Percentiles rank a stretch among this genome's conserved stretches.
These are phyloP conservation scores for Quercus cerris DNA, from an alignment of 306 rosid species.

Conservation along the genomic window DNA sequence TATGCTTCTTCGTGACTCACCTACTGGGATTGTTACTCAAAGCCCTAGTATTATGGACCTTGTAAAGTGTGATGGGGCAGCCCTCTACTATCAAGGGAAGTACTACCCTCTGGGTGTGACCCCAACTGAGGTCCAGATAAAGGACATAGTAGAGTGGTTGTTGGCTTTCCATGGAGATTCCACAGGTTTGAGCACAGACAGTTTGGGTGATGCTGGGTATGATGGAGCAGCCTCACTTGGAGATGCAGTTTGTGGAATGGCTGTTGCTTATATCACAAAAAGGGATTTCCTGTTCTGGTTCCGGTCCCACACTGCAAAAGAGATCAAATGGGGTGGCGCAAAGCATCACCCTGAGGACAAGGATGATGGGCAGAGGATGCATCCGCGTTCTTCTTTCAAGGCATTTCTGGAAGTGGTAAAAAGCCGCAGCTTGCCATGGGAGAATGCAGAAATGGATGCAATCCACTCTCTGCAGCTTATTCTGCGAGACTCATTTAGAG, in stretches of 20 bases:
- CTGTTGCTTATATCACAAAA: constrained; percentile 83
- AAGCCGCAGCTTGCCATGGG: constrained; percentile 96
- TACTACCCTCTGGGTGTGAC: constrained; percentile 72
- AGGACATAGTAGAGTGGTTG: constrained; percentile 87
- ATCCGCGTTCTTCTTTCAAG: constrained; percentile 96
- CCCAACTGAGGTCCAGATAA: constrained; percentile 76
- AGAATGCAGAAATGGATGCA: constrained; percentile 94
- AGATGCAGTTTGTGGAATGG: constrained; percentile 95
- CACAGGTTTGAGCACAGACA: constrained; percentile 95
- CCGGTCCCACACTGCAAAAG: constrained; percentile 88
- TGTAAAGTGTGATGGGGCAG: constrained; percentile 96
- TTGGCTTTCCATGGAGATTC: constrained; percentile 81
- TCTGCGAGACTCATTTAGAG: constrained; percentile 78
- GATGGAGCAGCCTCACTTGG: constrained; percentile 89
- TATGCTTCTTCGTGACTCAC: constrained; percentile 93
- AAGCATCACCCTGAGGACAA: constrained; percentile 98
- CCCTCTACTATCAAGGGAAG: constrained; percentile 64
- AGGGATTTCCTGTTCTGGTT: constrained; percentile 92
- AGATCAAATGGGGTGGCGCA: constrained; percentile 98
- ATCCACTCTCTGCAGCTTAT: constrained; percentile 97
- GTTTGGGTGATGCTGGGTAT: constrained; percentile 92
- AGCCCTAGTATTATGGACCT: constrained; percentile 92
- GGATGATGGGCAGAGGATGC: constrained; percentile 98
- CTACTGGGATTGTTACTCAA: constrained; percentile 83
- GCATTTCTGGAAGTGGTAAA: constrained; percentile 96